Base-by-base conservation (phyloP, 139 green algal genomes). In the Micractinium sp. region DNA sequence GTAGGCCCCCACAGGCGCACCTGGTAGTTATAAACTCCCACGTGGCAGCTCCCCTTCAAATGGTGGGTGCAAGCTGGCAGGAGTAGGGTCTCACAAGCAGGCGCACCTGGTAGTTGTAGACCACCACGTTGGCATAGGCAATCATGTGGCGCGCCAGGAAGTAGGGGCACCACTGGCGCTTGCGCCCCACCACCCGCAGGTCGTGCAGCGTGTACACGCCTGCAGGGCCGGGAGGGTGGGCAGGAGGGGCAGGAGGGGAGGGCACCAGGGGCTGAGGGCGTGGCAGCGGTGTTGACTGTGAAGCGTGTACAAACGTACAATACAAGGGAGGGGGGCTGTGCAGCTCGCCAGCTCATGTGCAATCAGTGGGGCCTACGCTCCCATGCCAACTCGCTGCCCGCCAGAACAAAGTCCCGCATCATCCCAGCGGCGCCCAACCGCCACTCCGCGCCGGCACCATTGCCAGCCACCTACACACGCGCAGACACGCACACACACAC, bases 91-190 rank as follows among this genome's bases (percentile, higher is more conserved):
- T n/a, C n/a, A n/a, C n/a, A n/a, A n/a, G n/a, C n/a, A n/a, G n/a
- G n/a, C n/a, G 2, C 63, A 71, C 74, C 74, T 80, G 97, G 92
- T 99, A 99, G 93, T 97, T 99, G 93, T 98, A 99, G 27, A 99
- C 98, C 16, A 99, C 92, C 18, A 99, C 97, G 88, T 99, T 99
- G 86, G 96, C 94, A 91, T 96, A 98, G 25, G 95, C 91, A 71
- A 99, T 96, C 97, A 99, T 99, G 93, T 98, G 97, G 38, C 98
- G 94, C 36, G 98, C 98, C 73, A 99, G 92, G 90, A 99, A 99
- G 93, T 99, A 99, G 56, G 98, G 98, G 94, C 98, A 99, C 97
- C 96, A 99, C 71, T 96, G 94, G 39, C 96, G 93, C 91, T 99
- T 96, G 87, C 95, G 94, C 3, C 98, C 98, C 89, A 97, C 96